Evolutionary conservation across 2,329 filamentous ascomycete genomes (phyloP).

Genomic region (Stachybotrys chartarum): DNA sequence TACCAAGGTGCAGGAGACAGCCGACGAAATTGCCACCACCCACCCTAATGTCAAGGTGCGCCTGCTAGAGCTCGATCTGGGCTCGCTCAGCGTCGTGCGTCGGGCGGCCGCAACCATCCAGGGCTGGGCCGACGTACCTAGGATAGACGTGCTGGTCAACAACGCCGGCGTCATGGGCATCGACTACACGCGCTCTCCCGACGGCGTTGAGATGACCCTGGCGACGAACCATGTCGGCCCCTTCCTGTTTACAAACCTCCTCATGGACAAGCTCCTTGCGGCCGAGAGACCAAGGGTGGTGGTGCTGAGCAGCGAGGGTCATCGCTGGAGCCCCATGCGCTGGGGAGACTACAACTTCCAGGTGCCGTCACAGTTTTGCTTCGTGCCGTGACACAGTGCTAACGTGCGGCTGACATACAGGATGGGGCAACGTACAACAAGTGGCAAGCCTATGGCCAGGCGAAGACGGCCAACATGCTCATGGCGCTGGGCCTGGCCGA

Average conservation of each 20-base stretch:
- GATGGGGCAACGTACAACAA: conserved; percentile 18
- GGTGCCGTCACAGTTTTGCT: conserved; percentile 7
- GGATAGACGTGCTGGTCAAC: conserved; percentile 33
- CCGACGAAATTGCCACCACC: conserved; percentile 21
- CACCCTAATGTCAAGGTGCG: conserved; percentile 23
- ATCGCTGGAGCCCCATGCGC: conserved; percentile 21
- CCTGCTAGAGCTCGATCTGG: conserved; percentile 29
- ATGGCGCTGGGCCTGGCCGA: conserved; percentile 12
- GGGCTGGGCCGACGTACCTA: conserved; percentile 19
- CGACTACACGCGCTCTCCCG: conserved; percentile 17
- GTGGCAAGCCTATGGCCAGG: conserved; percentile 27
- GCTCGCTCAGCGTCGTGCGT: conserved; percentile 30
- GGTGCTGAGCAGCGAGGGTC: conserved; percentile 28
- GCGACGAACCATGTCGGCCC: conserved; percentile 38
- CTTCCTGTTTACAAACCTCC: conserved; percentile 36
- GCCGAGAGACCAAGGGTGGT: conserved; percentile 27
- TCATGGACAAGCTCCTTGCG: conserved; percentile 33
- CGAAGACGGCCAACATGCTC: conserved; percentile 30
- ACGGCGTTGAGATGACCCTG: conserved; percentile 36
- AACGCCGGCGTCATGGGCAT: conserved; percentile 35
- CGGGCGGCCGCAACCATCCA: conserved; percentile 27
- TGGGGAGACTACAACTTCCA: conserved; percentile 24
- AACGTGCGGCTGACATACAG: conserved; percentile 11
- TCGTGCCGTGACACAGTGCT: neutral
- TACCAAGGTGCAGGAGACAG: conserved; percentile 29